phyloP scores from a whole-genome alignment of 2,329 filamentous ascomycete genomes.

The Lachnellula cervina region DNA sequence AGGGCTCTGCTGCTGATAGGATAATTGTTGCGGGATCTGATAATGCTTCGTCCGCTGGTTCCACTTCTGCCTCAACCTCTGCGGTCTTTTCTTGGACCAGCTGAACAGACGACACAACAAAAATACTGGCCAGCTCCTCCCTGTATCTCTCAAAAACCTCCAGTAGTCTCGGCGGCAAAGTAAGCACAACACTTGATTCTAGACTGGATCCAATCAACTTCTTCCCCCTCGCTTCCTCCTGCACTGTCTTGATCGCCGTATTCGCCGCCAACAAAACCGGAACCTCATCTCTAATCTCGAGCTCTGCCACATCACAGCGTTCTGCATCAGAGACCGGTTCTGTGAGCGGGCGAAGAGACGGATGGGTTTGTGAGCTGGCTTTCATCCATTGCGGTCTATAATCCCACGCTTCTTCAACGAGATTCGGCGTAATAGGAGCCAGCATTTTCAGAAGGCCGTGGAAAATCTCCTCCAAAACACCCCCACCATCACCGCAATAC shows the following conservation, averaged over 20 bases:
- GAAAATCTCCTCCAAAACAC: conserved; percentile 62
- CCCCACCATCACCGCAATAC: conserved; percentile 72
- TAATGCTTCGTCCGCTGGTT: conserved; percentile 10
- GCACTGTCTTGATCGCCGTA: conserved; percentile 65
- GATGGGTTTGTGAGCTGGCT: conserved; percentile 35
- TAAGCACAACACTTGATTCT: conserved; percentile 65
- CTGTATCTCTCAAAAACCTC: conserved; percentile 27
- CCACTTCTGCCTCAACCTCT: conserved; percentile 39
- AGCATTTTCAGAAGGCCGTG: conserved; percentile 72
- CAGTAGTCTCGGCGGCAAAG: conserved; percentile 35
- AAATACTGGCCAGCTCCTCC: conserved; percentile 49
- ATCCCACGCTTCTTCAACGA: conserved; percentile 87
- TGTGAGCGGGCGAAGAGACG: conserved; percentile 35
- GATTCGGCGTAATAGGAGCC: conserved; percentile 71
- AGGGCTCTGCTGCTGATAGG: no score
- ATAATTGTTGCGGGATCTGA: no score
- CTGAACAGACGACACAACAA: conserved; percentile 63
- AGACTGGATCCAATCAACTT: conserved; percentile 78
- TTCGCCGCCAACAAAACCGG: conserved; percentile 36
- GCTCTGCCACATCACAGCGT: neutral
- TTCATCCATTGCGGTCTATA: conserved; percentile 64
- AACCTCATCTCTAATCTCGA: conserved; percentile 15
- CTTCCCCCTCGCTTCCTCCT: conserved; percentile 66
- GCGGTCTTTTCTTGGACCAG: conserved; percentile 34
- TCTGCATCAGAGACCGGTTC: conserved; percentile 16